Conservation (phyloP, 148 eudicot species). For the Chenopodium berlandieri region DNA sequence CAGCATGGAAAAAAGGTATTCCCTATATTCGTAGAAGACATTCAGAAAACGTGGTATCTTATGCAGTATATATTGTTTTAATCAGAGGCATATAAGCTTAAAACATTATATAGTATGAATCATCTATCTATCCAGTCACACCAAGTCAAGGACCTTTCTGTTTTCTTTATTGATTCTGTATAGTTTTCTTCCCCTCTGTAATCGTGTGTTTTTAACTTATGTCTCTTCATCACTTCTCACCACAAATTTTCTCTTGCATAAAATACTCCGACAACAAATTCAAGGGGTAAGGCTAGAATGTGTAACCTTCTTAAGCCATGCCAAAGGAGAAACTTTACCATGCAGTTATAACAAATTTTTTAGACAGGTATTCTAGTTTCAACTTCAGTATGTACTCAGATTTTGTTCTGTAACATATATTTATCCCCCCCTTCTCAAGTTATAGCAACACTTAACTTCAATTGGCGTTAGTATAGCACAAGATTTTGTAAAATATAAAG, state of each 20-base stretch:
- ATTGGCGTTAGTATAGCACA: background rate
- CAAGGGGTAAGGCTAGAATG: background rate
- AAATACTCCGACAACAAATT: background rate
- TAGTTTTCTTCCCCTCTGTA: background rate
- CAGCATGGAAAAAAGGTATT: slow-evolving; percentile 92
- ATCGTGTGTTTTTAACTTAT: background rate
- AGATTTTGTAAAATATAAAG: background rate
- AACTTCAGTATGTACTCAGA: background rate
- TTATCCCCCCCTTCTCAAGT: background rate
- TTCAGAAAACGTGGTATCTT: slow-evolving; percentile 7
- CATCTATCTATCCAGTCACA: background rate
- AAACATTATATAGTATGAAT: background rate
- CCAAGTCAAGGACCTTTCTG: background rate
- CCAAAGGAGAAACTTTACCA: background rate
- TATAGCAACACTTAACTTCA: background rate
- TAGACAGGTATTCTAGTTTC: background rate
- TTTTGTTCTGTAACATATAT: too few relatives aligned
- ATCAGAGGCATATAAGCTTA: background rate
- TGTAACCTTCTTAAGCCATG: background rate
- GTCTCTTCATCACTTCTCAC: background rate
- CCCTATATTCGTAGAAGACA: slow-evolving; percentile 45
- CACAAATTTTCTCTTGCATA: background rate
- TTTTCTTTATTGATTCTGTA: background rate
- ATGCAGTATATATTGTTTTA: background rate
- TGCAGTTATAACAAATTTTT: too few relatives aligned